Evolutionary conservation across 345 rosid genomes (phyloP), one percentile per base, ranked within the genome.

Genomic region (Boechera stricta): DNA sequence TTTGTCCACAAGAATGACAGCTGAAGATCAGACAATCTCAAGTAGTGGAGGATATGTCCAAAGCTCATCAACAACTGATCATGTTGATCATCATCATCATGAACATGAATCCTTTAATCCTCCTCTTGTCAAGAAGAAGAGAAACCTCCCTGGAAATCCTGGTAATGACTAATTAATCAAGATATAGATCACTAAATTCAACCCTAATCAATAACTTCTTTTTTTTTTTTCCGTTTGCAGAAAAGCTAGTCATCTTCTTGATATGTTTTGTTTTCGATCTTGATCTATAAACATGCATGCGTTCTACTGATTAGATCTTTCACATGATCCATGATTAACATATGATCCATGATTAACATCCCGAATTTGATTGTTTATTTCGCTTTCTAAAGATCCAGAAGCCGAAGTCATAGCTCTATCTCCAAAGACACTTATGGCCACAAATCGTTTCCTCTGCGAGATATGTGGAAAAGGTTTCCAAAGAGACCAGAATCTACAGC

Each of bases 391-490:
- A 95, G 99, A 95, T 90, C 99, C 98, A 61, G 99, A 90, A 78
- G 99, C 99, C 4, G 96, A 95, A 82, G 99, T 95, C 13, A 87
- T 95, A 81, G 92, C 97, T 56, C 78, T 95, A 70, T 92, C 99
- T 0, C 99, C 98, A 0, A 95, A 92, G 84, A 95, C 99, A 33
- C 90, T 95, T 15, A 95, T 92, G 97, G 90, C 99, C n/a, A 92
- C 98, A 66, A 92, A 92, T 84, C 89, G 98, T 56, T 95, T 95
- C 85, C 79, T 92, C 56, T 92, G 99, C 52, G 98, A 95, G 73
- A 90, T 95, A 77, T 95, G 99, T 26, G 97, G 98, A 9, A 95
- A 92, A 78, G 99, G 99, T 10, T 95, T 95, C 59, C 99, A 91
- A 79, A 90, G 99, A 80, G 98, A 95, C 77, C 99, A 95, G 62